Base-by-base conservation (phyloP, 768 basidiomycete genomes). In the Hypholoma fasciculare region DNA sequence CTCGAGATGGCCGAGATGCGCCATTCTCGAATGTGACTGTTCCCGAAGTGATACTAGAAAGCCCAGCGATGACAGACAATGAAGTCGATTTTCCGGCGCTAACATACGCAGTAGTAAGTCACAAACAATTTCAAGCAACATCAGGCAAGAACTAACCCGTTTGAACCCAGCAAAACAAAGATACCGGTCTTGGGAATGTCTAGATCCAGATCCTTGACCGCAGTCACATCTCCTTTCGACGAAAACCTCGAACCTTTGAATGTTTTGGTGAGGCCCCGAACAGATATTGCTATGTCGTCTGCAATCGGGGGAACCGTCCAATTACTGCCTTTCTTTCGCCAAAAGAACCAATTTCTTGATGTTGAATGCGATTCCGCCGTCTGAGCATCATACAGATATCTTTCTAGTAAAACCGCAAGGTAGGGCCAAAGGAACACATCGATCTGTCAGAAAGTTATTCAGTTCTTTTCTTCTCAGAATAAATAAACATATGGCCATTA, bases 41-140 rank as follows among this genome's bases (percentile, higher is more conserved):
- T 34, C 91, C 91, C 23, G 77, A 72, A 4, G 82, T 86, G 17
- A 78, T 81, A 6, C 82, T 82, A 8, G 84, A 70, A 11, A 93
- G 75, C 2, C 86, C 83, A 3, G 80, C 89, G 11, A 92, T 72
- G 52, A 91, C 81, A 2, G 86, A 87, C 26, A 92, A 74, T 0
- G 82, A 72, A 0, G 90, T 92, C 0, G 88, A 90, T 71, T 92
- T 93, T 19, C 90, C 90, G 8, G 90, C 89, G 7, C 90, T 90
- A 58, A 53, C 43, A 27, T 9, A 37, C 27, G 42, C 37, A 36
- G 39, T 50, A 39, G 39, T 50, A 42, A 56, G 56, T 34, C 7
- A n/a, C 52, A 53, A 43, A 19, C 1, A 57, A 58, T 52, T 17
- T 12, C 19, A 23, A 6, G 30, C 4, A 30, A 47, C 13, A 4